Evolutionary conservation across 768 basidiomycete genomes (phyloP), one percentile per base, ranked within the genome.

Genomic region (Austroboletus festivus): DNA sequence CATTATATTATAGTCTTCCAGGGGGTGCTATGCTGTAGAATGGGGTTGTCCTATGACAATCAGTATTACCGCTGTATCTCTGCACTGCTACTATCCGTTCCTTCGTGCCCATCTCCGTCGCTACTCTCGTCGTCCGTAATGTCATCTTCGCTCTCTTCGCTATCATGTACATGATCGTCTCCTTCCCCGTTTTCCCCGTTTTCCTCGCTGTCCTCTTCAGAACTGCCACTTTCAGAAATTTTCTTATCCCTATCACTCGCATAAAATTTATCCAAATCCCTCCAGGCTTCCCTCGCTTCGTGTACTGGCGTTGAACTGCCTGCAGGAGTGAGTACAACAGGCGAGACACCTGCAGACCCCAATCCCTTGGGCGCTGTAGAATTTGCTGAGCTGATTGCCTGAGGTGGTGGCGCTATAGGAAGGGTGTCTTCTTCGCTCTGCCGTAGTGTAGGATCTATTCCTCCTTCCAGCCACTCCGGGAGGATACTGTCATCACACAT

Each of bases 401-500:
- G 68, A 18, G 65, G 61, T 8, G 60, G 61, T 19, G 69, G 63
- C 26, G 67, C 62, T 20, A 37, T 24, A 2, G 55, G 59, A n/a
- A 60, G 59, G 1, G 55, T 55, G 47, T 86, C 85, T 10, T 85
- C 83, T 39, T 77, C 79, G 18, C 71, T 73, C 51, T 92, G 86
- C 49, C 94, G 78, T 47, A 97, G 68, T 0, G 78, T 73, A 1
- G 88, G 70, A 55, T 93, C 89, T 4, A 89, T 89, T 0, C 92
- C 93, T 46, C 80, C 75, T 64, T 94, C 91, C 5, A 88, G 74
- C 94, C 94, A 96, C 57, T 91, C 90, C 0, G 91, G 89, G 0
- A 95, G 67, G 47, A 72, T 43, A 26, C 64, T 71, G 23, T 67
- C 63, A 9, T 48, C 69, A 5, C 68, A 71, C 63, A 82, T 52